These are phyloP conservation scores for Parmales sp. DNA, from an alignment of 108 stramenopile species.

Conservation along the genomic window DNA sequence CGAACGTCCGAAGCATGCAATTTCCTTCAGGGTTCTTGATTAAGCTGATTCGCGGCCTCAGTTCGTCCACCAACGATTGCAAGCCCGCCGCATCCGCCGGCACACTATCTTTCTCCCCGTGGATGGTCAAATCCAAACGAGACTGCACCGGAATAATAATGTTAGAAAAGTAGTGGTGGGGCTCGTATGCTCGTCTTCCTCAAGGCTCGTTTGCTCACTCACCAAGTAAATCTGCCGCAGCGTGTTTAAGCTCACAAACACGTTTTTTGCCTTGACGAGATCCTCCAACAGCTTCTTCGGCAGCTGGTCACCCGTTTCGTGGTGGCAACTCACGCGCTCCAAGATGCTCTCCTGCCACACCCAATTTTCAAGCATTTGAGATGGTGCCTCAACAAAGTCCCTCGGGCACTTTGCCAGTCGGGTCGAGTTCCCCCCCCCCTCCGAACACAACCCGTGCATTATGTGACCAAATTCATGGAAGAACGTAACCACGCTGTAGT, in stretches of 20 bases:
- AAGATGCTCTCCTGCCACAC: conserved; percentile 24
- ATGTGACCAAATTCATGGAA: conserved; percentile 34
- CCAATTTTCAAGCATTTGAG: conserved; percentile 39
- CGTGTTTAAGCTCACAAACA: conserved; percentile 20
- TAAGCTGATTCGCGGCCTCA: conserved; percentile 29
- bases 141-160: too few species aligned
- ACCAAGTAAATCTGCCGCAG: conserved; percentile 33
- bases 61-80: conserved; percentile 28
- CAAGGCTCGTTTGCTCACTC: too few species aligned
- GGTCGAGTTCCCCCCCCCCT: conserved; percentile 27
- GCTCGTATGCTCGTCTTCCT: too few species aligned
- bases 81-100: conserved; percentile 26
- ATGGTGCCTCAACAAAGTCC: conserved; percentile 42
- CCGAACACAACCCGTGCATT: conserved; percentile 31
- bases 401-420: conserved; percentile 29
- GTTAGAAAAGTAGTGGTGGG: too few species aligned
- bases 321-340: conserved; percentile 32
- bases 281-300: conserved; percentile 22
- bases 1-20: conserved; percentile 36
- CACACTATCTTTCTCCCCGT: conserved; percentile 21
- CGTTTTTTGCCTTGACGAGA: conserved; percentile 35
- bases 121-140: conserved; percentile 32
- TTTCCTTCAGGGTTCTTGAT: conserved; percentile 29
- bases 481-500: conserved; percentile 31
- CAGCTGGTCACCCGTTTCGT: conserved; percentile 24